A percentile compares a stretch with the other conserved stretches of the same genome.
These are phyloP conservation scores for Macrophomina pseudophaseolina DNA, from an alignment of 2,329 filamentous ascomycete species.

Conservation along the genomic window DNA sequence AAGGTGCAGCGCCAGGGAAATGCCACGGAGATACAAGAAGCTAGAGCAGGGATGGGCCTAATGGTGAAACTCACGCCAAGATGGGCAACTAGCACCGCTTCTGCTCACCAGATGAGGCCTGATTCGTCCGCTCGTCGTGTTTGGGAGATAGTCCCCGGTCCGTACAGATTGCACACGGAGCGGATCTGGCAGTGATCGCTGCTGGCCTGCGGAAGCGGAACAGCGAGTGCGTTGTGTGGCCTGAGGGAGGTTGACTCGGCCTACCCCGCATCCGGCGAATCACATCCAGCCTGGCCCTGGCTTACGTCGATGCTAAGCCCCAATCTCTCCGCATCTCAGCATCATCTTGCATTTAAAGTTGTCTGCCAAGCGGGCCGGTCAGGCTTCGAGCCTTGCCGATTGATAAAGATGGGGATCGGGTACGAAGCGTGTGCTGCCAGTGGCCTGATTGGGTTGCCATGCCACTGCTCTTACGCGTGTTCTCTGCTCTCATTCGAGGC, in stretches of 20 bases:
- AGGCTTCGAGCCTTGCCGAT: no score
- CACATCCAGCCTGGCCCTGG: neutral
- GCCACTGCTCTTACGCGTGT: neutral
- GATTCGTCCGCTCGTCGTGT: no score
- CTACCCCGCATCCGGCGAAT: neutral
- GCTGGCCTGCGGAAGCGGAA: neutral
- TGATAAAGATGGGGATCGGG: neutral
- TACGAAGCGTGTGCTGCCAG: neutral
- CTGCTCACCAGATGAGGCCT: no score
- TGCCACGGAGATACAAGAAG: neutral
- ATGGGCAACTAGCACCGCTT: neutral
- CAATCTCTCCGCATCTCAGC: neutral
- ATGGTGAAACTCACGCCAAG: conserved; percentile 11
- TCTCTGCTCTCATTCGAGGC: neutral
- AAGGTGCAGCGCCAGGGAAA: neutral
- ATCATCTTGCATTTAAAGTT: conserved; percentile 12
- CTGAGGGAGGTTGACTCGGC: neutral
- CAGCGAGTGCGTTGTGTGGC: neutral
- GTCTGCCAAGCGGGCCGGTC: conserved; percentile 7
- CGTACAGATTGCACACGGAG: neutral
- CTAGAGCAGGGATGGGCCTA: neutral
- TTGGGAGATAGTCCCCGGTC: no score
- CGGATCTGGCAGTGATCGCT: neutral
- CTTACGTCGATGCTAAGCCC: conserved; percentile 21
- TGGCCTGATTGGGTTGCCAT: neutral